Conservation (phyloP, 2,329 filamentous ascomycete genomes). For the Phaeosphaeria sp. region DNA sequence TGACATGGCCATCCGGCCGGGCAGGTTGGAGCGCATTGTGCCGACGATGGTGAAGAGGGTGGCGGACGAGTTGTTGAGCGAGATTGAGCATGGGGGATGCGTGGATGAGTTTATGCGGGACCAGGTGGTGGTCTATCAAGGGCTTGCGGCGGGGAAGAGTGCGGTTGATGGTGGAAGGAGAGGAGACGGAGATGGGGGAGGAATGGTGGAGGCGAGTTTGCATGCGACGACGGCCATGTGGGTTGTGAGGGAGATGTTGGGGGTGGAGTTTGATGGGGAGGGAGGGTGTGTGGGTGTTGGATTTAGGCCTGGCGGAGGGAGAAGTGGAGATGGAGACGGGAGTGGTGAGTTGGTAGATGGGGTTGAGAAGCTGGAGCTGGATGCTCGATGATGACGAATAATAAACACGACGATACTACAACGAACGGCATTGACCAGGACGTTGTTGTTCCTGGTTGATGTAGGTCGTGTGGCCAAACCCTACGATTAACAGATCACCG, state of each 20-base stretch:
- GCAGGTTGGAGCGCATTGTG: constrained; percentile 33
- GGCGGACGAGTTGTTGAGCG: constrained; percentile 51
- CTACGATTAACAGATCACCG: background rate
- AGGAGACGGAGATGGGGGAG: constrained; percentile 9
- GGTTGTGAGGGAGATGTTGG: constrained; percentile 50
- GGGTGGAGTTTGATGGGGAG: constrained; percentile 46
- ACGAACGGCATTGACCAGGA: too few relatives aligned
- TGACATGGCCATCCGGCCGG: constrained; percentile 35
- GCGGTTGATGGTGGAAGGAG: constrained; percentile 38
- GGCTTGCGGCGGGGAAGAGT: constrained; percentile 56
- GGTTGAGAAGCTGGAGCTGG: background rate
- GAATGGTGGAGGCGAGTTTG: constrained; percentile 46
- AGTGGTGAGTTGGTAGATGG: too few relatives aligned
- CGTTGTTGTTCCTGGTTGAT: too few relatives aligned
- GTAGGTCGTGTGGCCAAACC: too few relatives aligned
- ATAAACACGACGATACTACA: too few relatives aligned
- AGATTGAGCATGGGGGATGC: constrained; percentile 56
- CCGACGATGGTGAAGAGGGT: constrained; percentile 53
- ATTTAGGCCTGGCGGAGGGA: constrained; percentile 12
- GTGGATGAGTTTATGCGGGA: constrained; percentile 64
- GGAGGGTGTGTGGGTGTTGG: constrained; percentile 48
- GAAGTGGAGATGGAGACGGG: background rate
- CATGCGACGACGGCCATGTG: constrained; percentile 56
- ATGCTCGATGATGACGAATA: background rate
- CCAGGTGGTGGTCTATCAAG: constrained; percentile 66